These are phyloP conservation scores for Dipteronia dyeriana DNA, from an alignment of 345 rosid genomes.

Conservation along the genomic window DNA sequence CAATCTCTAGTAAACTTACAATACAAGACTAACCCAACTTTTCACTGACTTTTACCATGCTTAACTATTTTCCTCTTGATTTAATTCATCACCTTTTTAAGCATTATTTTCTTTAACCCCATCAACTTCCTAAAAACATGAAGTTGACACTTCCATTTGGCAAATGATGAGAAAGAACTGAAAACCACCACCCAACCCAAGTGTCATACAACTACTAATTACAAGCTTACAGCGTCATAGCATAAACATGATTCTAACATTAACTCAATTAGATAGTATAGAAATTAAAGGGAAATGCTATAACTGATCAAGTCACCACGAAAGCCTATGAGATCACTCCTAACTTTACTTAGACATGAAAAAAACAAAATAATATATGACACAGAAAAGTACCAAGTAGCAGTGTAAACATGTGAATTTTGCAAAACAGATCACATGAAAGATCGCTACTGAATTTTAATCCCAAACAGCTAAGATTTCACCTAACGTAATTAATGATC, in stretches of 20 bases:
- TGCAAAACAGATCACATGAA: background rate
- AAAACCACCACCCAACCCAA: background rate
- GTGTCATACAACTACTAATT: background rate
- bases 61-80: background rate
- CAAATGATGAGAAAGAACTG: background rate
- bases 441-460: background rate
- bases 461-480: constrained; percentile 9
- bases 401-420: background rate
- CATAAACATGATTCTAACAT: background rate
- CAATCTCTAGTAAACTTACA: background rate
- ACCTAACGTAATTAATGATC: background rate
- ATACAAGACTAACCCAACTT: background rate
- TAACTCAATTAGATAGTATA: background rate
- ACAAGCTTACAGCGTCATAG: background rate
- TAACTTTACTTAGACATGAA: background rate
- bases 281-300: background rate
- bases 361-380: background rate
- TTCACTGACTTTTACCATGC: background rate
- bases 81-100: background rate
- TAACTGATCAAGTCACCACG: background rate
- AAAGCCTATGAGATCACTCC: background rate
- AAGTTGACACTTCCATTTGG: background rate
- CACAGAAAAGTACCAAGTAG: background rate
- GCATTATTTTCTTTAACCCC: background rate
- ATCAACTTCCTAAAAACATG: background rate